Evolutionary conservation across 495 filamentous ascomycete genomes (phyloP).

Genomic region (Penicillium goetzii): DNA sequence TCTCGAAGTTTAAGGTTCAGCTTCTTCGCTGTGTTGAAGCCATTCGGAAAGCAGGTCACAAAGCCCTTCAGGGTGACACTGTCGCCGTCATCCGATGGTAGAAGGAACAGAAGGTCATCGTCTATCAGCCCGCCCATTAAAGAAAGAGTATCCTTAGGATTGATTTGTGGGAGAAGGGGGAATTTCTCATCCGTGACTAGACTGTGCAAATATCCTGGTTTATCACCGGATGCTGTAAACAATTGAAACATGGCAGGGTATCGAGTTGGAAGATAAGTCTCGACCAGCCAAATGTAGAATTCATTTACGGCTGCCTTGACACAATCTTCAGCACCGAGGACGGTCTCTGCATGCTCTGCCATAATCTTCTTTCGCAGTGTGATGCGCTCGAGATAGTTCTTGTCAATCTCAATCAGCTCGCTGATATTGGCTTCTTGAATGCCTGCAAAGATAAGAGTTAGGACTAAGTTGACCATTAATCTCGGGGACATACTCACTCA

Average conservation of each 20-base stretch:
- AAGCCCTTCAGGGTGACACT: conserved; percentile 65
- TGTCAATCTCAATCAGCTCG: conserved; percentile 68
- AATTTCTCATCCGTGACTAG: conserved; percentile 16
- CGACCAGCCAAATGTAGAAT: conserved; percentile 64
- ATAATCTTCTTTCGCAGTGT: conserved; percentile 39
- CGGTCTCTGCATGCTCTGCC: not conserved
- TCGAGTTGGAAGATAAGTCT: conserved; percentile 63
- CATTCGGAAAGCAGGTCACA: conserved; percentile 68
- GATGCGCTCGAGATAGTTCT: conserved; percentile 62
- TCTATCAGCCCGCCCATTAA: conserved; percentile 65
- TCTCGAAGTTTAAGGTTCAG: conserved; percentile 63
- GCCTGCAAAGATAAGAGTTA: conserved; percentile 3
- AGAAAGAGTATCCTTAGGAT: conserved; percentile 36
- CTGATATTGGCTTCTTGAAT: conserved; percentile 43
- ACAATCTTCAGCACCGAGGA: conserved; percentile 38
- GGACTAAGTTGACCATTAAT: no score
- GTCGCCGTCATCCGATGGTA: conserved; percentile 44
- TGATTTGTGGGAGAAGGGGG: conserved; percentile 6
- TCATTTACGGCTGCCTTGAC: conserved; percentile 59
- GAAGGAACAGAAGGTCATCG: conserved; percentile 71
- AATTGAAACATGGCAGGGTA: conserved; percentile 64
- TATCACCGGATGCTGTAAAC: not conserved
- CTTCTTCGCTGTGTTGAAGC: conserved; percentile 65
- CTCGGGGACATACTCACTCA: conserved; percentile 51
- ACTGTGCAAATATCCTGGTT: conserved; percentile 1